These are phyloP conservation scores for Globisporangium irregulare DNA, from an alignment of 352 stramenopile species.

Conservation along the genomic window DNA sequence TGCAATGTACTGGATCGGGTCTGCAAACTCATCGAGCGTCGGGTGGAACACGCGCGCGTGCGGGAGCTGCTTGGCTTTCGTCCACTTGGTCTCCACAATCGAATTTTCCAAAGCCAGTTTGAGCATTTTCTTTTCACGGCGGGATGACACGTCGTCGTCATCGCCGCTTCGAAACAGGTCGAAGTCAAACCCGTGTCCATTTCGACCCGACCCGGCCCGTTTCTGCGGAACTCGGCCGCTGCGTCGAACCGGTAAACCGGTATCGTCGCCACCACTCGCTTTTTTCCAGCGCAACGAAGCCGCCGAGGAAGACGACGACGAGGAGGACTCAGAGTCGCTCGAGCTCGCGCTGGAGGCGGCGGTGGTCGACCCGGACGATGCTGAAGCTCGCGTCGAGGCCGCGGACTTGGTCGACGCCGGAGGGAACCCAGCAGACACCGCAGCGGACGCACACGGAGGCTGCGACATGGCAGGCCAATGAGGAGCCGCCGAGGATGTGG, in stretches of 20 bases:
- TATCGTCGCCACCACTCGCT: constrained; percentile 2
- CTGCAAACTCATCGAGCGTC: constrained; percentile 82
- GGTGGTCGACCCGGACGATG: constrained; percentile 9
- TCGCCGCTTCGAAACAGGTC: constrained; percentile 20
- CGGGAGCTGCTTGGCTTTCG: constrained; percentile 27
- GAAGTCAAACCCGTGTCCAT: constrained; percentile 3
- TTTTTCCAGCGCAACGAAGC: constrained; percentile 8
- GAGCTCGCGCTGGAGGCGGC: constrained; percentile 12
- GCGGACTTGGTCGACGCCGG: not conserved
- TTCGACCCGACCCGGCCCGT: constrained; percentile 22
- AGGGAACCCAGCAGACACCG: not conserved
- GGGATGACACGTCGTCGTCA: constrained; percentile 9
- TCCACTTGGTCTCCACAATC: constrained; percentile 50
- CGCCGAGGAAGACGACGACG: constrained; percentile 5
- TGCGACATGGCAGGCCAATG: constrained; percentile 2
- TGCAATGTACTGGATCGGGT: constrained; percentile 87
- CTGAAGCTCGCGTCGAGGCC: not conserved
- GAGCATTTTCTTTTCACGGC: constrained; percentile 52
- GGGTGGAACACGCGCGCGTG: constrained; percentile 67
- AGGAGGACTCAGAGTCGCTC: not conserved
- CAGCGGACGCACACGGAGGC: not conserved
- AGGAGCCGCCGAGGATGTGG: not conserved
- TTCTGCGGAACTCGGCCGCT: constrained; percentile 35
- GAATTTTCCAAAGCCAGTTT: constrained; percentile 58
- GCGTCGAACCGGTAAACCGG: constrained; percentile 18